Evolutionary conservation across 805 yeast genomes (phyloP).

Genomic region (Monosporozyma servazzii): DNA sequence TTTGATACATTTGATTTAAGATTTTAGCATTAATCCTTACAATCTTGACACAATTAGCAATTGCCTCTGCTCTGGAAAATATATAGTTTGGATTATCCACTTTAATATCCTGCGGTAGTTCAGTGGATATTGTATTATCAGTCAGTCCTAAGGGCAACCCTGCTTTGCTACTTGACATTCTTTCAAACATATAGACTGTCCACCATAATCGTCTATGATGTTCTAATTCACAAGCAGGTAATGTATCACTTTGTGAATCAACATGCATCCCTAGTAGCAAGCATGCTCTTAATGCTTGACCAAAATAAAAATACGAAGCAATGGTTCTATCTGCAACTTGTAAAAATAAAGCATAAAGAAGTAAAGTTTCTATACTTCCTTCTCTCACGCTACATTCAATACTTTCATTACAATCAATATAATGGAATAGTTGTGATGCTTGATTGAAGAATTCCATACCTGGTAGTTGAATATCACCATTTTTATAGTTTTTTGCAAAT

Average conservation of each 20-base stretch:
- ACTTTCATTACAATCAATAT: slow-evolving; percentile 70
- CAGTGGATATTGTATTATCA: slow-evolving; percentile 74
- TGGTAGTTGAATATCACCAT: slow-evolving; percentile 31
- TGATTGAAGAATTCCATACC: slow-evolving; percentile 73
- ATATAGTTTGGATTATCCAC: slow-evolving; percentile 59
- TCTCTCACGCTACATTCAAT: slow-evolving; percentile 68
- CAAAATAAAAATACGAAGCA: slow-evolving; percentile 73
- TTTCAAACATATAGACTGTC: slow-evolving; percentile 76
- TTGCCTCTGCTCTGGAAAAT: slow-evolving; percentile 70
- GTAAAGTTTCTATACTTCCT: slow-evolving; percentile 69
- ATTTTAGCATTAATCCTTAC: slow-evolving; percentile 73
- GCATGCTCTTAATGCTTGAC: slow-evolving; percentile 64
- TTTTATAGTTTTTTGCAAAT: neutral
- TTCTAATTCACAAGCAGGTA: slow-evolving; percentile 64
- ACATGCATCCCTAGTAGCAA: slow-evolving; percentile 73
- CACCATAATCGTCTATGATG: slow-evolving; percentile 79
- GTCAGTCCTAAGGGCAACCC: slow-evolving; percentile 73
- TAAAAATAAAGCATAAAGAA: slow-evolving; percentile 66
- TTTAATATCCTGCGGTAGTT: slow-evolving; percentile 63
- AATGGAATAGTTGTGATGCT: slow-evolving; percentile 72
- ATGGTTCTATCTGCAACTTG: slow-evolving; percentile 82
- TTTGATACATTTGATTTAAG: slow-evolving; percentile 58
- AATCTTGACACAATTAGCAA: slow-evolving; percentile 66
- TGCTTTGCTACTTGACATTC: slow-evolving; percentile 76
- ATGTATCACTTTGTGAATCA: slow-evolving; percentile 62